Evolutionary conservation across 371 early-diverging fungal genomes (phyloP), one percentile per base, ranked within the genome.

Genomic region (Syncephalastrum contaminatum): DNA sequence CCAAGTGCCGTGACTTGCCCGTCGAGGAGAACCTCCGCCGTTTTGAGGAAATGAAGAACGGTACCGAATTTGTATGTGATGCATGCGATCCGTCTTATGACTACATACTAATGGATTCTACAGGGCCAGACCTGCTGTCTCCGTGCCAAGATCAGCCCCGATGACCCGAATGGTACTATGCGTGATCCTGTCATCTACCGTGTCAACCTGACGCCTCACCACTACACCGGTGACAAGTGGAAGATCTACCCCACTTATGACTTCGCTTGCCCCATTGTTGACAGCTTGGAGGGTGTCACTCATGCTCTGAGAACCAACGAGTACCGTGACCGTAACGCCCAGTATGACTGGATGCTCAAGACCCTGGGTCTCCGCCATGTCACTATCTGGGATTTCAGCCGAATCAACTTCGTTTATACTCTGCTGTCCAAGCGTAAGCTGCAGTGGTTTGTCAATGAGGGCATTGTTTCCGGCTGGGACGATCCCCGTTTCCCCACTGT

Each of bases 201-300:
- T 53, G 92, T 91, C 82, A 96, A 94, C 75, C 71, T 89, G 59
- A 80, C 82, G n/a, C 95, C 94, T 54, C 99, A 99, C 72, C 95
- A 98, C 67, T 84, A 84, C 53, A 97, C 97, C 48, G 82, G 92
- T 36, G 71, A 82, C 39, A 89, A 87, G 64, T 99, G 94, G 90
- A 97, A 97, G 84, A 84, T 99, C 27, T 99, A 99, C 80, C 99
- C 99, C 41, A 96, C 99, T 36, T 99, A 99, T 73, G 99, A 99
- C 77, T 99, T 99, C 84, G 95, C 97, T 36, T 97, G 99, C 81
- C 99, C 99, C 3, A 83, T 99, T 43, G 95, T 99, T 43, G 99
- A 99, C 73, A 83, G 91, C 41, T 54, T 97, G 48, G 99, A 99
- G 76, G 99, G 99, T 39, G 98, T 99, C 19, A 88, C 99, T 12